These are phyloP conservation scores for Zygoascus sp. DNA, from an alignment of 1,139 yeast species.

Conservation along the genomic window DNA sequence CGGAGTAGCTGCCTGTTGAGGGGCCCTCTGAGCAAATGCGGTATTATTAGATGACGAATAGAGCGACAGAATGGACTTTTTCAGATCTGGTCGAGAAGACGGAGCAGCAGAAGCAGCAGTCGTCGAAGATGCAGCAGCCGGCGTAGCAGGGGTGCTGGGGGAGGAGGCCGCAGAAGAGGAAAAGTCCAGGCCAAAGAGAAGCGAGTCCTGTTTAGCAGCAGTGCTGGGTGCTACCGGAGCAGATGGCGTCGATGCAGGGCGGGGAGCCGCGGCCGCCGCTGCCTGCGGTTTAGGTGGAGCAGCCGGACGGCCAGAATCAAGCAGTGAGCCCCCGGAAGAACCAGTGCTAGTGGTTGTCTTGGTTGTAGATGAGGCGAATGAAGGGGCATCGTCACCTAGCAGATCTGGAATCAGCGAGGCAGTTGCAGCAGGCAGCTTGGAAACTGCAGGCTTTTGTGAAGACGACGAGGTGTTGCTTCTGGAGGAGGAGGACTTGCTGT, in stretches of 20 bases:
- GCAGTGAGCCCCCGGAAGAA: too few relatives aligned
- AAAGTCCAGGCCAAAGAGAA: constrained; percentile 36
- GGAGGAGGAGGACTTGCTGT: background rate
- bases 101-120: constrained; percentile 22
- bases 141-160: constrained; percentile 14
- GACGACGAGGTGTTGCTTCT: background rate
- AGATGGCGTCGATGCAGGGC: constrained; percentile 4
- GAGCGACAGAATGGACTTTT: constrained; percentile 82
- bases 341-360: background rate
- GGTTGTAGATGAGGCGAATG: constrained; percentile 14
- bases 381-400: constrained; percentile 19
- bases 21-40: constrained; percentile 7
- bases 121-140: constrained; percentile 25
- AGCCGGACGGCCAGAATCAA: too few relatives aligned
- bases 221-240: constrained; percentile 27
- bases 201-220: constrained; percentile 21
- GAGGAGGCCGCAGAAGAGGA: constrained; percentile 24
- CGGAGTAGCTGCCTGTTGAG: constrained; percentile 6
- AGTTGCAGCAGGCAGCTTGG: constrained; percentile 12
- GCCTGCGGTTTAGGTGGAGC: constrained; percentile 16
- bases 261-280: background rate
- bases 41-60: constrained; percentile 43
- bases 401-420: constrained; percentile 21
- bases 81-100: constrained; percentile 63
- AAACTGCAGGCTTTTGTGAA: constrained; percentile 6